Conservation (phyloP, 805 yeast genomes). For the Saccharomycopsis amapae region DNA sequence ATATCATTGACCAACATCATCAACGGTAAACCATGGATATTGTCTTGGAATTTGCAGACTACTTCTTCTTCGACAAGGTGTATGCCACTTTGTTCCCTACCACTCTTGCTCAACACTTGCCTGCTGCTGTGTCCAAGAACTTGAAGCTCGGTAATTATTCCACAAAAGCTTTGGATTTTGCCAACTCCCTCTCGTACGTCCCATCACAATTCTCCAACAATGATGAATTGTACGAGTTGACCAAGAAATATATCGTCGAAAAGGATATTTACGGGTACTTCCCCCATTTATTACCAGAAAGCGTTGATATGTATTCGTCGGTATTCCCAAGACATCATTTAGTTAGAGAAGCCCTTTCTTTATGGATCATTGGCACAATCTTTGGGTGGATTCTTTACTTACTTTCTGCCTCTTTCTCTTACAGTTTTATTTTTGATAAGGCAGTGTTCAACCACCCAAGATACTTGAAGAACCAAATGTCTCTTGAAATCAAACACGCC, state of each 20-base stretch:
- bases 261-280: slow-evolving; percentile 51
- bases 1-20: too few relatives aligned
- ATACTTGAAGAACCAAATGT: slow-evolving; percentile 88
- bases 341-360: slow-evolving; percentile 61
- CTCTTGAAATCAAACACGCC: slow-evolving; percentile 75
- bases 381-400: slow-evolving; percentile 87
- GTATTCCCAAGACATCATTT: slow-evolving; percentile 64
- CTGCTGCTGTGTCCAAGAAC: slow-evolving; percentile 26
- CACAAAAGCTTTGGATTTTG: slow-evolving; percentile 16
- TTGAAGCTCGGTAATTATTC: slow-evolving; percentile 22
- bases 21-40: slow-evolving; percentile 79
- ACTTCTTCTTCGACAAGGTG: slow-evolving; percentile 62
- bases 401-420: slow-evolving; percentile 68
- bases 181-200: background rate
- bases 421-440: slow-evolving; percentile 73
- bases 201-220: background rate
- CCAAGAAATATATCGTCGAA: slow-evolving; percentile 18
- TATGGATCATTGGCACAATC: slow-evolving; percentile 61
- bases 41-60: slow-evolving; percentile 74
- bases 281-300: slow-evolving; percentile 52
- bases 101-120: slow-evolving; percentile 34
- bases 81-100: slow-evolving; percentile 68
- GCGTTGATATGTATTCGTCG: slow-evolving; percentile 56
- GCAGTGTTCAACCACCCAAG: slow-evolving; percentile 93
- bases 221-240: slow-evolving; percentile 5